Conservation (phyloP, 495 filamentous ascomycete species). For the Hypoxylon trugodes region DNA sequence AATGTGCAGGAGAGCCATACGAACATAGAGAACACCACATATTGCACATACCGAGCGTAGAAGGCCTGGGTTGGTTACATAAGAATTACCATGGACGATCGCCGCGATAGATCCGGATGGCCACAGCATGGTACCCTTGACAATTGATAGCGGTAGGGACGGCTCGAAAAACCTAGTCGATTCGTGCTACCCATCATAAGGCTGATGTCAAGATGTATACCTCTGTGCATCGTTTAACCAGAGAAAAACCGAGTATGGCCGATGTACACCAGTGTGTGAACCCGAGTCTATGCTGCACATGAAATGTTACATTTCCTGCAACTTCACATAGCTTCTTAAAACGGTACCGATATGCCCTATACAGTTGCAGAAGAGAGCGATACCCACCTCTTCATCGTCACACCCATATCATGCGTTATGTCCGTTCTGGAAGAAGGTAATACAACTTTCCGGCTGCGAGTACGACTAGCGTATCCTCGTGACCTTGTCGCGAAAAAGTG, state of each 20-base stretch:
- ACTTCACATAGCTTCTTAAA: constrained; percentile 6
- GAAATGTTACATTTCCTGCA: constrained; percentile 21
- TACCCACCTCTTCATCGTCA: constrained; percentile 9
- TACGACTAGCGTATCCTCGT: constrained; percentile 24
- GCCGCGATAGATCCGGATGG: constrained; percentile 17
- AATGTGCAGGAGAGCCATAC: background rate
- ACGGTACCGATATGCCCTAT: background rate
- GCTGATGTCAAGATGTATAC: constrained; percentile 20
- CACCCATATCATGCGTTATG: constrained; percentile 10
- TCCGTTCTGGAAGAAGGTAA: constrained; percentile 8
- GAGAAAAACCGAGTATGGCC: constrained; percentile 32
- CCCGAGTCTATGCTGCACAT: constrained; percentile 8
- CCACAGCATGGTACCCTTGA: constrained; percentile 5
- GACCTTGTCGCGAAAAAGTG: constrained; percentile 11
- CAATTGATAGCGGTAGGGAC: constrained; percentile 16
- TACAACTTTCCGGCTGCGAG: constrained; percentile 14
- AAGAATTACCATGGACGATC: constrained; percentile 8
- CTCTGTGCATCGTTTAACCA: background rate
- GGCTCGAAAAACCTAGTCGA: constrained; percentile 3
- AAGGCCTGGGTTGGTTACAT: constrained; percentile 18
- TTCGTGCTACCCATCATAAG: constrained; percentile 34
- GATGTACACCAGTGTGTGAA: constrained; percentile 20
- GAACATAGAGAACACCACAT: constrained; percentile 1
- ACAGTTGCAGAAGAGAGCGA: constrained; percentile 8
- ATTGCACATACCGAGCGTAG: constrained; percentile 5